Conservation (phyloP, 257 asterid genomes). For the Asclepias syriaca region DNA sequence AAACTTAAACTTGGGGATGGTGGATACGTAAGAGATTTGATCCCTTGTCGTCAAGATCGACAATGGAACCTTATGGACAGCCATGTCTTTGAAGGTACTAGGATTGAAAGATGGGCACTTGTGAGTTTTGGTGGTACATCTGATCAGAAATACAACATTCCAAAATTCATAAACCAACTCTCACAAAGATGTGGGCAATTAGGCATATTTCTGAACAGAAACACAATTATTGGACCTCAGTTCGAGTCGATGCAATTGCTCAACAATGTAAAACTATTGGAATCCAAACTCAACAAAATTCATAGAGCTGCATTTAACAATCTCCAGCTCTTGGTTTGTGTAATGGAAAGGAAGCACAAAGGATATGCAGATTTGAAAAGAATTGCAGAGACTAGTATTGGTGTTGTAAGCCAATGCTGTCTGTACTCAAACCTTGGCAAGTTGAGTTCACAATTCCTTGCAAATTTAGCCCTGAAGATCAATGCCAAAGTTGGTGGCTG, state of each 20-base stretch:
- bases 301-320: constrained; percentile 48
- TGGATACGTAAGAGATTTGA: constrained; percentile 63
- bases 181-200: constrained; percentile 70
- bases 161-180: constrained; percentile 65
- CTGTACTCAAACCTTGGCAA: constrained; percentile 63
- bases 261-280: constrained; percentile 60
- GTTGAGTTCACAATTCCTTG: constrained; percentile 64
- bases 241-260: constrained; percentile 87
- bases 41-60: constrained; percentile 78
- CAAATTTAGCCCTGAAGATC: constrained; percentile 91
- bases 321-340: constrained; percentile 84
- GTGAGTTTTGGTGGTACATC: constrained; percentile 75
- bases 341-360: constrained; percentile 93
- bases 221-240: constrained; percentile 48
- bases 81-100: constrained; percentile 86
- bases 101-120: constrained; percentile 72
- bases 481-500: constrained; percentile 92
- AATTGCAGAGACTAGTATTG: constrained; percentile 78
- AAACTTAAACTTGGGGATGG: constrained; percentile 84
- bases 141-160: constrained; percentile 61
- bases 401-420: constrained; percentile 85
- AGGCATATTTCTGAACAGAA: constrained; percentile 66
- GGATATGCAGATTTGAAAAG: constrained; percentile 93
- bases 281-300: constrained; percentile 62
- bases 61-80: constrained; percentile 93